A percentile compares a stretch with the other conserved stretches of the same genome.
Evolutionary conservation across 179 eudicot genomes (phyloP).

Genomic region (Patellifolia procumbens): DNA sequence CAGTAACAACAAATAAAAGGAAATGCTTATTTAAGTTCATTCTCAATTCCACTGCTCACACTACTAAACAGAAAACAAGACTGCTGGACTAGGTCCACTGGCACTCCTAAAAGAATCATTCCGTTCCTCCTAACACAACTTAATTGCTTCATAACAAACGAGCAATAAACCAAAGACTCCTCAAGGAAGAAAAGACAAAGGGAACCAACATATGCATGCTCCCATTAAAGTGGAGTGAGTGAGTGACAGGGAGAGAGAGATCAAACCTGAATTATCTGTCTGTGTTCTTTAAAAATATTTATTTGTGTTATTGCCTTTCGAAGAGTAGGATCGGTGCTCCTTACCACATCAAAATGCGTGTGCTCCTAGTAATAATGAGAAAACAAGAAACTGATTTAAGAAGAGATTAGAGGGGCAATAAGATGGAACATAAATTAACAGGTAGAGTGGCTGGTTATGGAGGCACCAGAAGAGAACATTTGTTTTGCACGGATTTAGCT

Average conservation of each 20-base stretch:
- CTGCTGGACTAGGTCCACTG: neutral
- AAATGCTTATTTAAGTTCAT: neutral
- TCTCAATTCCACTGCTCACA: neutral
- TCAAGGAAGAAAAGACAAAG: neutral
- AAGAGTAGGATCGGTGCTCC: constrained; percentile 58
- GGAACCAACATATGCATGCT: neutral
- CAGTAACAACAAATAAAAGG: neutral
- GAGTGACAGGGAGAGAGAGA: neutral
- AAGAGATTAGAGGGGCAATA: neutral
- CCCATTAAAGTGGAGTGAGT: neutral
- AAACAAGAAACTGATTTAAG: neutral
- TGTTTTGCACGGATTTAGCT: neutral
- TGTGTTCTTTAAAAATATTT: constrained; percentile 72
- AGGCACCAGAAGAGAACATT: neutral
- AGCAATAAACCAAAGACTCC: neutral
- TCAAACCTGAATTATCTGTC: constrained; percentile 83
- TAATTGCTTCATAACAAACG: neutral
- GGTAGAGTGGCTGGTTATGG: neutral
- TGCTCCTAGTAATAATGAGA: constrained; percentile 41
- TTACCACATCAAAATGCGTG: constrained; percentile 80
- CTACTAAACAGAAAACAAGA: neutral
- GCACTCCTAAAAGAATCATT: neutral
- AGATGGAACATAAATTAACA: neutral
- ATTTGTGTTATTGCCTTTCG: constrained; percentile 65
- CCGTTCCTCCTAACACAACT: neutral